A percentile compares a stretch with the other conserved stretches of the same genome.
Conservation (phyloP, 192 early-diverging fungal species). For the Allomyces macrogynus region DNA sequence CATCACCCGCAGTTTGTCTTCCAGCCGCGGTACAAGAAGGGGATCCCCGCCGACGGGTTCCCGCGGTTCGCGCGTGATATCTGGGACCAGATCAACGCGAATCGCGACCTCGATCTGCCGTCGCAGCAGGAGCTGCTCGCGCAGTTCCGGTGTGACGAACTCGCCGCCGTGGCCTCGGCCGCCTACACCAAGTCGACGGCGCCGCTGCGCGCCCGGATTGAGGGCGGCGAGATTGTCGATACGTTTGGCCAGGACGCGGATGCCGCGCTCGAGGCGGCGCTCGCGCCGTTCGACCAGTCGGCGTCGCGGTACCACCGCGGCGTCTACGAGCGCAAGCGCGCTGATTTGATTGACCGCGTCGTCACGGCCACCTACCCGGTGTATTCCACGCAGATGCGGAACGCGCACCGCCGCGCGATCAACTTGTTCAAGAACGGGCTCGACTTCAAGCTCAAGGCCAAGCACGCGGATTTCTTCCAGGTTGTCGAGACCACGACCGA, state of each 20-base stretch:
- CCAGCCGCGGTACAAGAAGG: slow-evolving; percentile 60
- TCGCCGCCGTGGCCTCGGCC: slow-evolving; percentile 51
- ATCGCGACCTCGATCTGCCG: slow-evolving; percentile 90
- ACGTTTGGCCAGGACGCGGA: slow-evolving; percentile 47
- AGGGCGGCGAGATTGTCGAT: slow-evolving; percentile 55
- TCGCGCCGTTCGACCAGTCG: slow-evolving; percentile 66
- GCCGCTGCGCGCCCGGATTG: slow-evolving; percentile 43
- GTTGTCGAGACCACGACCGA: slow-evolving; percentile 26
- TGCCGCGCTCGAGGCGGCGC: slow-evolving; percentile 28
- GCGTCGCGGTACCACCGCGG: slow-evolving; percentile 73
- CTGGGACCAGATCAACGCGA: slow-evolving; percentile 90
- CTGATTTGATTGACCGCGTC: slow-evolving; percentile 57
- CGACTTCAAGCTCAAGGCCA: slow-evolving; percentile 2
- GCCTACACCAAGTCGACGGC: slow-evolving; percentile 44
- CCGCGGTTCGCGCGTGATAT: slow-evolving; percentile 74
- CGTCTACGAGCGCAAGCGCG: slow-evolving; percentile 73
- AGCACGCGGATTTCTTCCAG: slow-evolving; percentile 32
- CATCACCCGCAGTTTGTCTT: slow-evolving; percentile 59
- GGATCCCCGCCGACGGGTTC: slow-evolving; percentile 91
- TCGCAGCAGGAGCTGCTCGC: slow-evolving; percentile 95
- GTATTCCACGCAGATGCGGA: slow-evolving; percentile 72
- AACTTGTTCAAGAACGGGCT: slow-evolving; percentile 40
- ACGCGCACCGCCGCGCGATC: slow-evolving; percentile 53
- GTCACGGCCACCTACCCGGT: slow-evolving; percentile 53
- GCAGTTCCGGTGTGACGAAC: slow-evolving; percentile 97